Percentiles rank a stretch among this genome's conserved stretches.
Evolutionary conservation across 257 asterid genomes (phyloP).

Genomic region (Marsdenia floribunda): DNA sequence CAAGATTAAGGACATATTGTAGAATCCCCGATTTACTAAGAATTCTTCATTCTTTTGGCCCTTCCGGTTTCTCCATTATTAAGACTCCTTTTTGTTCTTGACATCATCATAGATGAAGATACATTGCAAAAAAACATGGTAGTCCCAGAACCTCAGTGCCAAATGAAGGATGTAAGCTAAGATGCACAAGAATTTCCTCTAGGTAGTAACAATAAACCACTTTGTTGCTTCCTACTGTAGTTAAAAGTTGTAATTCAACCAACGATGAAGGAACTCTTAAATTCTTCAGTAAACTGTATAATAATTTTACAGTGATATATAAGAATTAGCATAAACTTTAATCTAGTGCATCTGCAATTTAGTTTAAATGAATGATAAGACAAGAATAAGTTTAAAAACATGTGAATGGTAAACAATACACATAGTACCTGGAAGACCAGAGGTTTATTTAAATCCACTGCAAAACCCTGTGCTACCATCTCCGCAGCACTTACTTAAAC

Average conservation of each 20-base stretch:
- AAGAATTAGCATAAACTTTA: neutral
- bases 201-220: neutral
- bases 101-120: neutral
- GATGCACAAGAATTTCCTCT: neutral
- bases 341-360: neutral
- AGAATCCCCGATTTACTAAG: too few relatives aligned
- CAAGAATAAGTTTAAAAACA: neutral
- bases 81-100: neutral
- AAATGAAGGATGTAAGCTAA: neutral
- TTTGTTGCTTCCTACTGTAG: neutral
- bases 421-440: slow-evolving; percentile 72
- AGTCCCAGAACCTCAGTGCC: neutral
- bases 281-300: neutral
- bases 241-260: neutral
- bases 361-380: neutral
- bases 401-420: neutral
- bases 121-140: neutral
- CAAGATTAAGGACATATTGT: too few relatives aligned
- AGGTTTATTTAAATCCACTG: slow-evolving; percentile 77
- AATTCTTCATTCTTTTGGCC: too few relatives aligned
- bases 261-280: neutral
- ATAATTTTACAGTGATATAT: neutral
- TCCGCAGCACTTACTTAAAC: slow-evolving; percentile 29
- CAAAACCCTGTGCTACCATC: slow-evolving; percentile 66
- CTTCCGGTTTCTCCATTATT: too few relatives aligned